Conservation (phyloP, 176 grass and related monocot genomes). For the Puya raimondii region DNA sequence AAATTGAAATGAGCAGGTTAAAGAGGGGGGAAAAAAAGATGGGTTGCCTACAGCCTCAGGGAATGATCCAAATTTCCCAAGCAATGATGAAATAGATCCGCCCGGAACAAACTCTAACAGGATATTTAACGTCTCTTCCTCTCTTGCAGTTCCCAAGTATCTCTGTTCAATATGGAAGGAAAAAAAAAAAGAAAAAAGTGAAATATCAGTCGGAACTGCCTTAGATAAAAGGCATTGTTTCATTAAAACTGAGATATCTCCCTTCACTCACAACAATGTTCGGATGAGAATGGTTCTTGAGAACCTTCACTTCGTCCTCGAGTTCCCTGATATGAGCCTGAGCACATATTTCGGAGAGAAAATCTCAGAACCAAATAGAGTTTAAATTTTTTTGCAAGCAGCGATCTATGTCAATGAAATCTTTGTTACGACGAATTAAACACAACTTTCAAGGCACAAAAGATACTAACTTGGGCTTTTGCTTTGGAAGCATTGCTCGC, state of each 20-base stretch:
- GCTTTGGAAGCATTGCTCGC: conserved; percentile 71
- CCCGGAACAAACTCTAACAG: conserved; percentile 93
- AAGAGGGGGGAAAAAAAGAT: conserved; percentile 14
- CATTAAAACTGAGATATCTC: neutral
- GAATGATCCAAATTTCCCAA: conserved; percentile 87
- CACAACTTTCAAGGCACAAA: neutral
- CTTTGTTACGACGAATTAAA: neutral
- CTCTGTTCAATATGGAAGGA: conserved; percentile 38
- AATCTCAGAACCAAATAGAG: neutral
- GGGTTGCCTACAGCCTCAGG: conserved; percentile 67
- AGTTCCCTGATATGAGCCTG: conserved; percentile 92
- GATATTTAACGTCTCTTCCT: conserved; percentile 89
- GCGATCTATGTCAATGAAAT: neutral
- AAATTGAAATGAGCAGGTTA: neutral
- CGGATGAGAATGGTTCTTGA: conserved; percentile 84
- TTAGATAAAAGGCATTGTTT: neutral
- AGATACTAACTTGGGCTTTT: conserved; percentile 78
- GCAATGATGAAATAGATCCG: conserved; percentile 92
- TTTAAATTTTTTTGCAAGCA: neutral
- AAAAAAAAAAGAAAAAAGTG: neutral
- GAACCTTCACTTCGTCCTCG: conserved; percentile 97
- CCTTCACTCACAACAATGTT: conserved; percentile 86
- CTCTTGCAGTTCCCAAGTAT: conserved; percentile 85
- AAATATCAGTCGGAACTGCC: neutral
- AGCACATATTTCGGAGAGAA: conserved; percentile 5